Evolutionary conservation across 495 filamentous ascomycete genomes (phyloP).

Genomic region (Aspergillus hancockii): DNA sequence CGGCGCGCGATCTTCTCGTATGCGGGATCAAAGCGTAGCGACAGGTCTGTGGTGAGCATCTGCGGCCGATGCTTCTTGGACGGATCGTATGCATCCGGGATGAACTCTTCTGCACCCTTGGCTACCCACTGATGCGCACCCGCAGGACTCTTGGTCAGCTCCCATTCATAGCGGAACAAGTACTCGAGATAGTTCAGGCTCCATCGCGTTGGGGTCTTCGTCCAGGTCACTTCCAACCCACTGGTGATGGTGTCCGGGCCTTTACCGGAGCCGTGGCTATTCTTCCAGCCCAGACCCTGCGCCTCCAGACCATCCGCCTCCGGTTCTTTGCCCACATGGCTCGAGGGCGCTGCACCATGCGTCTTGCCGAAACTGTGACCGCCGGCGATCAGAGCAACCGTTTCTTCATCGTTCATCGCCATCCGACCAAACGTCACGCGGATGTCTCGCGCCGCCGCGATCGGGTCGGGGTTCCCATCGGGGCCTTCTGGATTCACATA

Average conservation of each 20-base stretch:
- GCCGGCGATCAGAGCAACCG: conserved; percentile 71
- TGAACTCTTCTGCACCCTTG: conserved; percentile 61
- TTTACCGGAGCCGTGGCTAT: conserved; percentile 57
- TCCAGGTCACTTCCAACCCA: conserved; percentile 75
- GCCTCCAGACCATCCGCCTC: conserved; percentile 59
- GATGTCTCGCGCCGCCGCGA: conserved; percentile 67
- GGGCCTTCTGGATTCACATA: conserved; percentile 78
- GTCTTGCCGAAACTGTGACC: conserved; percentile 77
- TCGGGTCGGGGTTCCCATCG: conserved; percentile 65
- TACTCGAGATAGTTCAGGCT: conserved; percentile 68
- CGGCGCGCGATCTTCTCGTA: conserved; percentile 74
- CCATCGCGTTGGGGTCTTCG: conserved; percentile 68
- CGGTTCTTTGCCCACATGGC: conserved; percentile 64
- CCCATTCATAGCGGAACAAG: conserved; percentile 76
- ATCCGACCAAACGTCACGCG: conserved; percentile 71
- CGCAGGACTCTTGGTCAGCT: conserved; percentile 68
- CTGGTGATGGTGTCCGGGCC: conserved; percentile 69
- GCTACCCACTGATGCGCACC: conserved; percentile 74
- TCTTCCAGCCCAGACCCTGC: conserved; percentile 70
- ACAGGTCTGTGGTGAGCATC: conserved; percentile 71
- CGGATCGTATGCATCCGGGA: conserved; percentile 67
- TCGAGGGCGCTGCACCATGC: conserved; percentile 62
- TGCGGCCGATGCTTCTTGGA: conserved; percentile 64
- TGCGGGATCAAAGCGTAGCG: conserved; percentile 65
- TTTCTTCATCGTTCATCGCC: conserved; percentile 80